phyloP scores from a whole-genome alignment of 208 protist species.

The Strigomonas culicis region DNA sequence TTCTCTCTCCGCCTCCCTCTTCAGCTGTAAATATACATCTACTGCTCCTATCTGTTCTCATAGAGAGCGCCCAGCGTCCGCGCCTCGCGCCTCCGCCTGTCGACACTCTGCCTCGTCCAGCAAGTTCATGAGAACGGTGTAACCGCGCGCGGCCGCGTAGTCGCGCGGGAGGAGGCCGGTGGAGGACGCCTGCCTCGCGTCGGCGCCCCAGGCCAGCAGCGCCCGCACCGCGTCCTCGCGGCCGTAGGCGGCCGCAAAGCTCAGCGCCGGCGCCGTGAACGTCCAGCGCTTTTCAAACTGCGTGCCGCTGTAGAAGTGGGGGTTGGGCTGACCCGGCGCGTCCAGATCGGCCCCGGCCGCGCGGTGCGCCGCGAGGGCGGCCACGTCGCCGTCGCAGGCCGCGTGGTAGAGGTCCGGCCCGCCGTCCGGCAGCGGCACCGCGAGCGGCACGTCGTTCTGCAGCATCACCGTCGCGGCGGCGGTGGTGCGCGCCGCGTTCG shows the following conservation, averaged over 20 bases:
- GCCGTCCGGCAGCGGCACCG: not conserved
- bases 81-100: not conserved
- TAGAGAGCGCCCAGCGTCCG: not conserved
- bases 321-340: conserved; percentile 62
- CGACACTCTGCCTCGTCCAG: conserved; percentile 29
- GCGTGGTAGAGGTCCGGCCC: conserved; percentile 64
- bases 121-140: conserved; percentile 47
- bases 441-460: not conserved
- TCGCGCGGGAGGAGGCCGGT: conserved; percentile 62
- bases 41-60: too few relatives aligned
- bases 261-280: conserved; percentile 67
- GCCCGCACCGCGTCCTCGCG: conserved; percentile 67
- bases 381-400: conserved; percentile 72
- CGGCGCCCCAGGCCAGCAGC: conserved; percentile 56
- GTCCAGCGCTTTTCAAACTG: conserved; percentile 73
- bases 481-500: not conserved
- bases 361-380: conserved; percentile 29
- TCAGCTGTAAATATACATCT: too few relatives aligned
- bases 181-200: conserved; percentile 31
- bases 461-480: not conserved
- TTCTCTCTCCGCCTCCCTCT: not conserved
- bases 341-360: conserved; percentile 31
- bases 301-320: conserved; percentile 45
- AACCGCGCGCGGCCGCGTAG: conserved; percentile 69
- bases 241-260: conserved; percentile 72